Conservation (phyloP, 129 eudicot genomes). For the Smallanthus sonchifolius region DNA sequence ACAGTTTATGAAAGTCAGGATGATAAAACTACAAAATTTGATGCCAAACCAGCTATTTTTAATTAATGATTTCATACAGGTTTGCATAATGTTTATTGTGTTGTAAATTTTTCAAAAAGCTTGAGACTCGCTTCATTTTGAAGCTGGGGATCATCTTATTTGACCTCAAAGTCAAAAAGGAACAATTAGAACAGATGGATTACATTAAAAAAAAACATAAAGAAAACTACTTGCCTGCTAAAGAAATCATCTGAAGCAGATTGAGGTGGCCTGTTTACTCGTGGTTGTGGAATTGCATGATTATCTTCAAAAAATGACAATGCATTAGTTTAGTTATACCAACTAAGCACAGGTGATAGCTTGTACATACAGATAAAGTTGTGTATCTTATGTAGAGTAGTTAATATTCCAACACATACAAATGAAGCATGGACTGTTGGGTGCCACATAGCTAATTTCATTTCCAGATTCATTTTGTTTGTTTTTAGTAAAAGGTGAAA, state of each 20-base stretch:
- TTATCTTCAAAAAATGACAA: conserved; percentile 45
- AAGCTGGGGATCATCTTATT: conserved; percentile 1
- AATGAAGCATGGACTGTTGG: neutral
- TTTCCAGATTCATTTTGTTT: neutral
- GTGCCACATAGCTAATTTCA: neutral
- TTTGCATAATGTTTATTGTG: neutral
- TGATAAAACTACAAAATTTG: conserved; percentile 3
- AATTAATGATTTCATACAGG: neutral
- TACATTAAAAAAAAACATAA: conserved; percentile 4
- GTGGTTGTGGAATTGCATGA: conserved; percentile 56
- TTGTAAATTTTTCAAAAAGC: neutral
- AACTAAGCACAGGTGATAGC: neutral
- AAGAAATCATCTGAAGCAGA: conserved; percentile 69
- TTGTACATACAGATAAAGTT: neutral
- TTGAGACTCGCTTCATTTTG: neutral
- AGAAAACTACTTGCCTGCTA: conserved; percentile 55
- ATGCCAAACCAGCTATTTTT: neutral
- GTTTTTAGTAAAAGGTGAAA: no score
- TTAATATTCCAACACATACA: neutral
- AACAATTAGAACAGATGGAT: neutral
- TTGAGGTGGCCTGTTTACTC: conserved; percentile 60
- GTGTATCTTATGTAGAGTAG: neutral
- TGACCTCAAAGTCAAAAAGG: neutral
- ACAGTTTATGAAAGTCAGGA: neutral
- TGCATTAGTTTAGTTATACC: conserved; percentile 10